Percentiles rank a stretch among this genome's conserved stretches.
Evolutionary conservation across 1,284 basidiomycete genomes (phyloP).

Genomic region (Ceratobasidium sp.): DNA sequence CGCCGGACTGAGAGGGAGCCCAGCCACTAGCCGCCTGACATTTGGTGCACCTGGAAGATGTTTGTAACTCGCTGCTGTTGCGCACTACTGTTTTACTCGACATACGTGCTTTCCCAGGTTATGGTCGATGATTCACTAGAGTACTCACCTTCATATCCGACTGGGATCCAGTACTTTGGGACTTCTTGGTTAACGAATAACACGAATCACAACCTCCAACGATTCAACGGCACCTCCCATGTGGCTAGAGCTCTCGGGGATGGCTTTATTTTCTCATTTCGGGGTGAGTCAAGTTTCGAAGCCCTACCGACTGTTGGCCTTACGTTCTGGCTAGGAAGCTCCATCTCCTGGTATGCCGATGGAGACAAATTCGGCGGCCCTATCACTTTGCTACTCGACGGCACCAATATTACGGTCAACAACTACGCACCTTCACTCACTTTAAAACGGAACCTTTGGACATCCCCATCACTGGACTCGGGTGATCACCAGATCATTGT

Average conservation of each 20-base stretch:
- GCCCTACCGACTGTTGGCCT: not conserved
- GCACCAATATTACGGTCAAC: not conserved
- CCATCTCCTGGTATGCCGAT: not conserved
- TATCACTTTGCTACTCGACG: not conserved
- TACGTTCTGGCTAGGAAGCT: not conserved
- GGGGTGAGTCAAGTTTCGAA: not conserved
- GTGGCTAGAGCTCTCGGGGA: not conserved
- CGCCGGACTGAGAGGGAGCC: no score
- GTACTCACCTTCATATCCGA: not conserved
- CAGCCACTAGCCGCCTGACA: no score
- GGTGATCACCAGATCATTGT: not conserved
- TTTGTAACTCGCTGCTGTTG: no score
- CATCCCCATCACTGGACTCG: not conserved
- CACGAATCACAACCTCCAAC: not conserved
- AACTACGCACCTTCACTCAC: not conserved
- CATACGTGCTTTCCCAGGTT: not conserved
- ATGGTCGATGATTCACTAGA: not conserved
- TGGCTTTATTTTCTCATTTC: not conserved
- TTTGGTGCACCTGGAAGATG: no score
- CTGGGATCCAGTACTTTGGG: constrained; percentile 7
- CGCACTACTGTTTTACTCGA: not conserved
- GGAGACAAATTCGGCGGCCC: not conserved
- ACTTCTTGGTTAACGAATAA: not conserved
- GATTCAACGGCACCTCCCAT: not conserved
- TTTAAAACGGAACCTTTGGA: not conserved